A percentile compares a stretch with the other conserved stretches of the same genome.
Evolutionary conservation across 768 basidiomycete species (phyloP).

Genomic region (Tricholoma flavovirens): DNA sequence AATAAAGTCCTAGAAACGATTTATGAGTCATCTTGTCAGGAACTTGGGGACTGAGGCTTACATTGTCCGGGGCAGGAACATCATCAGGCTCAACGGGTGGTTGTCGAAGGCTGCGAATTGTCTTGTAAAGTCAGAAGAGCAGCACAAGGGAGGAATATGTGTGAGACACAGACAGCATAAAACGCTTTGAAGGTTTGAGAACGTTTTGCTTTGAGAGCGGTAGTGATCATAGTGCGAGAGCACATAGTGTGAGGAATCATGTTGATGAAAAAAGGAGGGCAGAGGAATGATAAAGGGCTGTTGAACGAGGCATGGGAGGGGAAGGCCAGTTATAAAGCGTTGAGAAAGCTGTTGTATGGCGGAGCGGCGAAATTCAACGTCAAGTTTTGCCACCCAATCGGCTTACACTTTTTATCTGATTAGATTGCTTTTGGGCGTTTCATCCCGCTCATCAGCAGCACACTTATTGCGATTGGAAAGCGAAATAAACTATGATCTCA

Average conservation of each 20-base stretch:
- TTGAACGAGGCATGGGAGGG: constrained; percentile 26
- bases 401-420: constrained; percentile 22
- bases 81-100: constrained; percentile 34
- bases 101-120: constrained; percentile 33
- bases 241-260: constrained; percentile 35
- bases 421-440: constrained; percentile 18
- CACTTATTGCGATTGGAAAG: constrained; percentile 6
- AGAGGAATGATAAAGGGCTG: constrained; percentile 9
- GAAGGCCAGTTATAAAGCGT: constrained; percentile 27
- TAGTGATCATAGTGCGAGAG: constrained; percentile 26
- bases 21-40: constrained; percentile 9
- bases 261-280: constrained; percentile 8
- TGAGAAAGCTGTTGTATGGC: constrained; percentile 11
- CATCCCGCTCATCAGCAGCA: not conserved
- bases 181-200: constrained; percentile 43
- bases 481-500: too few relatives aligned
- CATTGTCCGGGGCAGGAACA: constrained; percentile 43
- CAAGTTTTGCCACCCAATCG: constrained; percentile 12
- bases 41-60: constrained; percentile 23
- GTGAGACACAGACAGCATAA: constrained; percentile 43
- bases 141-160: constrained; percentile 8
- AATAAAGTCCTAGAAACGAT: constrained; percentile 76
- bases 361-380: constrained; percentile 7
- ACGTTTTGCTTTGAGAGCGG: constrained; percentile 30
- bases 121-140: constrained; percentile 26